Percentiles rank a stretch among this genome's conserved stretches.
These are phyloP conservation scores for Botrytis fabae DNA, from an alignment of 2,329 filamentous ascomycete genomes.

Conservation along the genomic window DNA sequence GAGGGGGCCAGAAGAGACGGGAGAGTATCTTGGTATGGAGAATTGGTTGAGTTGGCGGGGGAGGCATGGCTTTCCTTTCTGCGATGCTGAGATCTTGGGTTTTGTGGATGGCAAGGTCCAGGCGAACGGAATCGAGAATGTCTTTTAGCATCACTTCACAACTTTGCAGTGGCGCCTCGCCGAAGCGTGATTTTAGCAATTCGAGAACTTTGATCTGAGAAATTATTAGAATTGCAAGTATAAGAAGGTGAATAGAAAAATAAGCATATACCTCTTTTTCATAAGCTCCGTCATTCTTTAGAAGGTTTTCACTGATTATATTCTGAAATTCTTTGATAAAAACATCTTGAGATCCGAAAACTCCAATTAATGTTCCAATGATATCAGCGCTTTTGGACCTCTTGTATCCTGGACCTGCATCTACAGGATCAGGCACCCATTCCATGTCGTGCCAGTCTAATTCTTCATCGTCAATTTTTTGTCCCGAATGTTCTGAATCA, in stretches of 20 bases:
- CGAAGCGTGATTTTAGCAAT: constrained; percentile 84
- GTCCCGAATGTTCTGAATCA: constrained; percentile 49
- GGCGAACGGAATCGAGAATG: constrained; percentile 75
- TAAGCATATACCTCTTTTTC: constrained; percentile 60
- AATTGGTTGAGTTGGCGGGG: constrained; percentile 42
- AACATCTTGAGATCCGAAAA: constrained; percentile 84
- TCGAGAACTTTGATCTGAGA: constrained; percentile 72
- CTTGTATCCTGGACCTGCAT: constrained; percentile 89
- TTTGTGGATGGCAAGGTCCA: constrained; percentile 67
- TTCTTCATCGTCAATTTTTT: constrained; percentile 63
- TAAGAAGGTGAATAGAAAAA: background rate
- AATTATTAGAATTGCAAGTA: constrained; percentile 26
- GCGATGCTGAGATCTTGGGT: constrained; percentile 45
- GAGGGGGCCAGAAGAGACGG: constrained; percentile 86
- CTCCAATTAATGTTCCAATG: constrained; percentile 82
- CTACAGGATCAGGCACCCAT: constrained; percentile 90
- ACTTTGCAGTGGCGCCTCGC: constrained; percentile 80
- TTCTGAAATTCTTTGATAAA: constrained; percentile 94
- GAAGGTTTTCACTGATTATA: constrained; percentile 80
- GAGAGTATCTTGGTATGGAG: constrained; percentile 84
- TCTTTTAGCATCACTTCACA: constrained; percentile 98
- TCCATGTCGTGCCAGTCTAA: constrained; percentile 90
- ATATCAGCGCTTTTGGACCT: constrained; percentile 87
- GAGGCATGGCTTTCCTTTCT: constrained; percentile 39
- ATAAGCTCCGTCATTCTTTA: constrained; percentile 66